These are phyloP conservation scores for Melanogaster broomeanus DNA, from an alignment of 768 basidiomycete species.

Conservation along the genomic window DNA sequence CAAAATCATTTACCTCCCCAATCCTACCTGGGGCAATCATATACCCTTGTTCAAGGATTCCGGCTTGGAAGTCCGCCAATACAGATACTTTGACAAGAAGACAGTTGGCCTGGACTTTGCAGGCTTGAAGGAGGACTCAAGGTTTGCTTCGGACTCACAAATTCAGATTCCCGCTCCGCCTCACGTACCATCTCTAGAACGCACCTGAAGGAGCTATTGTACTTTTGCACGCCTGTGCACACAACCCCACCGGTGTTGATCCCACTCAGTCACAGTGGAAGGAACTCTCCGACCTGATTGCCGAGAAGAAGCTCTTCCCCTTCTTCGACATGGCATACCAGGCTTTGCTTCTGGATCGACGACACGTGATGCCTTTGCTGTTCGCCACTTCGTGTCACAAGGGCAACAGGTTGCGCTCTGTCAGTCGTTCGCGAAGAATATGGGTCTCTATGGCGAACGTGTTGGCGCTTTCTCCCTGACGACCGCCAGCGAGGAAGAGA, in stretches of 20 bases:
- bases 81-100: slow-evolving; percentile 92
- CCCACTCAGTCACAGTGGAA: slow-evolving; percentile 93
- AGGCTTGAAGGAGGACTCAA: slow-evolving; percentile 85
- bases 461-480: slow-evolving; percentile 94
- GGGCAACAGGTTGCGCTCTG: slow-evolving; percentile 90
- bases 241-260: slow-evolving; percentile 99
- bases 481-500: slow-evolving; percentile 67
- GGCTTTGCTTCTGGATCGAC: slow-evolving; percentile 97
- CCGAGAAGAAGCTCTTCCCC: slow-evolving; percentile 90
- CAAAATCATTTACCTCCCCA: slow-evolving; percentile 88
- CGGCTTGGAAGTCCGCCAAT: slow-evolving; percentile 88
- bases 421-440: slow-evolving; percentile 99
- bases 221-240: slow-evolving; percentile 94
- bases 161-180: background rate
- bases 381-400: slow-evolving; percentile 89
- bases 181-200: slow-evolving; percentile 37
- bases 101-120: slow-evolving; percentile 92
- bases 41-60: slow-evolving; percentile 92
- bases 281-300: slow-evolving; percentile 82
- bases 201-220: slow-evolving; percentile 83
- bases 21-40: slow-evolving; percentile 98
- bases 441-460: slow-evolving; percentile 98
- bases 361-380: slow-evolving; percentile 88
- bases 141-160: slow-evolving; percentile 47
- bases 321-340: slow-evolving; percentile 99